Percentiles rank a stretch among this genome's conserved stretches.
Conservation (phyloP, 352 stramenopile species). For the Globisporangium spinosum region DNA sequence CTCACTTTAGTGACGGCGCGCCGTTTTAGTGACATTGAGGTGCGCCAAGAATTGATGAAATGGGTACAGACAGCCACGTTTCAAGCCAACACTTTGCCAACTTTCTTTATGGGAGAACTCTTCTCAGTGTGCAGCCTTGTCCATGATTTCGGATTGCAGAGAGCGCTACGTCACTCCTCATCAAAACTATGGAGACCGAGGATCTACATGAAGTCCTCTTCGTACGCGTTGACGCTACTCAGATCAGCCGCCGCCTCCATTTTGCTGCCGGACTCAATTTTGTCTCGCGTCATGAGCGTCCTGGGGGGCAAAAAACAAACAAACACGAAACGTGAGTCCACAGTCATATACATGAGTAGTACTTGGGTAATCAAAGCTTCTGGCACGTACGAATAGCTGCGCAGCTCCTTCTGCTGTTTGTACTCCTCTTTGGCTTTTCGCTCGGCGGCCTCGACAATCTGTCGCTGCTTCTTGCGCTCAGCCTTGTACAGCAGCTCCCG, state of each 20-base stretch:
- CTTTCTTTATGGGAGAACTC: neutral
- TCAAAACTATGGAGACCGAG: neutral
- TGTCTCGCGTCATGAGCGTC: slow-evolving; percentile 59
- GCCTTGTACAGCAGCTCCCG: slow-evolving; percentile 68
- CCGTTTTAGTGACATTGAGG: neutral
- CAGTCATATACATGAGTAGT: neutral
- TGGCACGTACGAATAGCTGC: slow-evolving; percentile 63
- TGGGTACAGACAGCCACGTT: neutral
- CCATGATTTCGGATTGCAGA: neutral
- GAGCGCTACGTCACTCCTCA: neutral
- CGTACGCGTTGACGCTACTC: slow-evolving; percentile 48
- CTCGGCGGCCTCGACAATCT: slow-evolving; percentile 47
- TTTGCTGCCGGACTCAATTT: slow-evolving; percentile 47
- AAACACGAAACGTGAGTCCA: neutral
- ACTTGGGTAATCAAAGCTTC: neutral
- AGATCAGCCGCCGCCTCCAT: slow-evolving; percentile 12
- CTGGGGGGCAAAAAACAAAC: slow-evolving; percentile 17
- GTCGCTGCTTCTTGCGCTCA: slow-evolving; percentile 65
- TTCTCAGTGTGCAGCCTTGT: neutral
- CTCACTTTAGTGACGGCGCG: neutral
- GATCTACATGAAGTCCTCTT: slow-evolving; percentile 76
- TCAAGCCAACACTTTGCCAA: neutral
- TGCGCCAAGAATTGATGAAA: neutral
- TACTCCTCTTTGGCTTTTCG: slow-evolving; percentile 53
- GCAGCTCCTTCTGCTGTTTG: slow-evolving; percentile 71